phyloP scores from a whole-genome alignment of 306 rosid genomes.

The Begonia masoniana region DNA sequence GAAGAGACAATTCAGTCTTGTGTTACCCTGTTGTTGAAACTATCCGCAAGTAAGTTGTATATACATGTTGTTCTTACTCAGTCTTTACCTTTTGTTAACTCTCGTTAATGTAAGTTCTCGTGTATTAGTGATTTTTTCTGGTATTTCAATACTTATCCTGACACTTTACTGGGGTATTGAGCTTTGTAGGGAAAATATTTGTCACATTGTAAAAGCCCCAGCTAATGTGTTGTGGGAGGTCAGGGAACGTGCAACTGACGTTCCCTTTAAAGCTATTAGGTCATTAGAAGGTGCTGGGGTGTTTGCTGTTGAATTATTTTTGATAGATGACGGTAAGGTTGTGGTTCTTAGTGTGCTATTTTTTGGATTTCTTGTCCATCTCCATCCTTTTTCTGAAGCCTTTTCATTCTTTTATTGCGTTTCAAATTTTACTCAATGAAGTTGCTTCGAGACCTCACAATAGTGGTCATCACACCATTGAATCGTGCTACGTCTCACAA shows the following conservation, averaged over 20 bases:
- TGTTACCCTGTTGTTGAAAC: conserved; percentile 93
- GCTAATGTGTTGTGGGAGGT: conserved; percentile 65
- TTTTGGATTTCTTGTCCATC: not conserved
- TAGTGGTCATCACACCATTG: conserved; percentile 96
- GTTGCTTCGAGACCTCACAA: conserved; percentile 95
- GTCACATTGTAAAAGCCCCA: conserved; percentile 80
- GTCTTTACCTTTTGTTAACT: not conserved
- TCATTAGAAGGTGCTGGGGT: conserved; percentile 93
- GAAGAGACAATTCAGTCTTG: conserved; percentile 59
- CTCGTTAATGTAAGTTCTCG: not conserved
- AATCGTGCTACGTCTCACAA: conserved; percentile 82
- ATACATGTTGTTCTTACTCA: not conserved
- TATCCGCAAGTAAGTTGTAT: conserved; percentile 63
- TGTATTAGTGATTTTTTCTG: not conserved
- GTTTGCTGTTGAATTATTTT: conserved; percentile 87
- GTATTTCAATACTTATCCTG: not conserved
- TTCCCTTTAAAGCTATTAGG: conserved; percentile 68
- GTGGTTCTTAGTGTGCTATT: conserved; percentile 10
- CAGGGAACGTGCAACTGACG: conserved; percentile 50
- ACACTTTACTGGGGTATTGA: conserved; percentile 12
- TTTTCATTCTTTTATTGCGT: conserved; percentile 1
- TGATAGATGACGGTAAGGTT: conserved; percentile 71
- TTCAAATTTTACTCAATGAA: conserved; percentile 84
- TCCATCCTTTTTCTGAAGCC: not conserved
- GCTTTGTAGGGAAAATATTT: conserved; percentile 63